Percentiles rank a stretch among this genome's conserved stretches.
Evolutionary conservation across 352 stramenopile species (phyloP).

Genomic region (Stephanocyclus meneghinianus): DNA sequence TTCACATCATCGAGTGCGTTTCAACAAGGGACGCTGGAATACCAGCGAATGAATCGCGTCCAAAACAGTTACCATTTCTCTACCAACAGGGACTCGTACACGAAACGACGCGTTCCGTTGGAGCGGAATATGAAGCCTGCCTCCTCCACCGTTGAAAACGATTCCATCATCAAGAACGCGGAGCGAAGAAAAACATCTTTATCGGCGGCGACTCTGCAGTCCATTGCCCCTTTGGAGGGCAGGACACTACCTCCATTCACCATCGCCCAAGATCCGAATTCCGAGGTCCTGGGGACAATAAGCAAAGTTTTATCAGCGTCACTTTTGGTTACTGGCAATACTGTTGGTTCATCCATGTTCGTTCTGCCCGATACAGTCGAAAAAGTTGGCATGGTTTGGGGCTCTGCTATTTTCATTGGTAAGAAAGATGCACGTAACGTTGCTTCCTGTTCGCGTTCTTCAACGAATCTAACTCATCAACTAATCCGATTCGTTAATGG

Average conservation of each 20-base stretch:
- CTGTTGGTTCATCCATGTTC: slow-evolving; percentile 69
- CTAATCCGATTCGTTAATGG: not conserved
- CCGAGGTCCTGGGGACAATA: slow-evolving; percentile 9
- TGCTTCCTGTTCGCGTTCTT: not conserved
- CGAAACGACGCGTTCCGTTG: not conserved
- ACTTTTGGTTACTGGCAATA: slow-evolving; percentile 74
- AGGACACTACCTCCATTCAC: not conserved
- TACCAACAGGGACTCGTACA: not conserved
- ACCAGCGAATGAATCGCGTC: not conserved
- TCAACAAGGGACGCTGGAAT: not conserved
- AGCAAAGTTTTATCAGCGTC: slow-evolving; percentile 56
- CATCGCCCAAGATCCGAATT: not conserved
- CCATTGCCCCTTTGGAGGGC: not conserved
- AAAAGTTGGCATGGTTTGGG: slow-evolving; percentile 55
- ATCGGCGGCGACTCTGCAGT: not conserved
- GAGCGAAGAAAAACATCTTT: slow-evolving; percentile 12
- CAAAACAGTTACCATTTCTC: not conserved
- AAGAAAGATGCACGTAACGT: slow-evolving; percentile 3
- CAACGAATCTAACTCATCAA: slow-evolving; percentile 6
- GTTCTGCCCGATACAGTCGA: slow-evolving; percentile 63
- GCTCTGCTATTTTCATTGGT: slow-evolving; percentile 58
- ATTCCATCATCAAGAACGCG: not conserved
- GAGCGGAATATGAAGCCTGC: not conserved
- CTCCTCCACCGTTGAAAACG: not conserved
- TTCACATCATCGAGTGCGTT: not conserved